Evolutionary conservation across 352 stramenopile genomes (phyloP), one percentile per base, ranked within the genome.

Genomic region (Globisporangium nagaii): DNA sequence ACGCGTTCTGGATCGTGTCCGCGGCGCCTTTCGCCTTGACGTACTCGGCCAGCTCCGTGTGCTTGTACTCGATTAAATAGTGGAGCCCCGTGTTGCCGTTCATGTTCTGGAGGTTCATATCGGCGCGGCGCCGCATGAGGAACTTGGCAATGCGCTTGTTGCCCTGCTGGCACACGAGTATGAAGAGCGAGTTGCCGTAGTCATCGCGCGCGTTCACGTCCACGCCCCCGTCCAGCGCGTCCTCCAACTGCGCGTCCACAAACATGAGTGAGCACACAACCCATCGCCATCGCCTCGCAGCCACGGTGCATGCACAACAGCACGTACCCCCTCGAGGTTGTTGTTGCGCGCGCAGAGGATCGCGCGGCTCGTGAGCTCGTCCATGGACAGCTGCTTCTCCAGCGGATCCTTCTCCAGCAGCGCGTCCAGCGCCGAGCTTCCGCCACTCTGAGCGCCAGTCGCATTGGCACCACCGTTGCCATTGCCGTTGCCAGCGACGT

Each of bases 101-200:
- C 56, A 96, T 63, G 63, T 98, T 98, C 79, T 86, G 89, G 25
- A 87, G 60, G 73, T 98, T 98, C 53, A 98, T 91, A 53, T 98
- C 75, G 20, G 92, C 94, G 27, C 82, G 92, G 10, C 92, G 86
- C 1, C 95, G 75, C 63, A 98, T 70, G 20, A 98, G 68, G 50
- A 98, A 95, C 78, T 98, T 99, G 52, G 75, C 75, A 27, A 98
- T 77, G 28, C 92, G 90, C 69, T 98, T 98, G 74, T 93, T 96
- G 41, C 93, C 96, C 72, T 98, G 83, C 63, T 98, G 95, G 44
- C 78, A 97, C 51, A 93, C 89, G 35, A 98, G 82, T 28, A 98
- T 88, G 49, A 98, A 93, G 3, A 99, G 84, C 42, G 93, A 91
- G 66, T 98, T 99, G 58, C 94, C 96, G 57, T 97, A 84, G 45